Evolutionary conservation across 2,329 filamentous ascomycete species (phyloP), one percentile per base, ranked within the genome.

Genomic region (Trichophyton benhamiae): DNA sequence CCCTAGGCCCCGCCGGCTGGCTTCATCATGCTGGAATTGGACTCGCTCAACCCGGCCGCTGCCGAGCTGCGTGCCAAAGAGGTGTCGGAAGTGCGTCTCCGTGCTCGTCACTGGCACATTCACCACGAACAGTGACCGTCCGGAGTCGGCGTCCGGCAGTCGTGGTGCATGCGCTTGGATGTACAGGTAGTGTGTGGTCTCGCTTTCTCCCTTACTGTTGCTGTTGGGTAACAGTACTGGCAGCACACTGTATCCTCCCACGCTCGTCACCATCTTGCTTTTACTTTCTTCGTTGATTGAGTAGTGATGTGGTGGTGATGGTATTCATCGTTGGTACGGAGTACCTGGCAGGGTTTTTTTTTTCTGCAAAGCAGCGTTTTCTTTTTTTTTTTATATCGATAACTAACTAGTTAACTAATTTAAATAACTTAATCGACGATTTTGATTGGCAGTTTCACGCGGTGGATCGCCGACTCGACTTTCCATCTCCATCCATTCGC

Each of bases 101-200:
- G 89, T 95, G 63, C 89, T 86, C 71, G 96, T 91, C 65, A 87
- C 80, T 5, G 94, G 94, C 0, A 95, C 77, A 69, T 99, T 97
- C 65, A 91, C 88, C n/a, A 95, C 72, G 75, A 96, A 99, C 17
- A 99, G 80, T 64, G 88, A 91, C 67, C 91, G 86, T 15, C 83
- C 78, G 67, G 92, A 87, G 72, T 88, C 82, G 60, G 82, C 79
- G 6, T 87, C 87, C 13, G 88, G 84, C 46, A 88, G 81, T 75
- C 87, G 89, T 63, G 92, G 91, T 53, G 86, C 81, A 74, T 97
- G 91, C 61, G 84, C 84, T 66, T 89, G 89, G 61, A 97, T 76
- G 76, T 96, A 96, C 68, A 97, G 79, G 75, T 91, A 89, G 76
- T 97, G 94, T 58, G 83, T 83, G 62, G 85, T 81, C 49, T 81